Evolutionary conservation across 257 asterid species (phyloP), one percentile per base, ranked within the genome.

Genomic region (Solanum etuberosum): DNA sequence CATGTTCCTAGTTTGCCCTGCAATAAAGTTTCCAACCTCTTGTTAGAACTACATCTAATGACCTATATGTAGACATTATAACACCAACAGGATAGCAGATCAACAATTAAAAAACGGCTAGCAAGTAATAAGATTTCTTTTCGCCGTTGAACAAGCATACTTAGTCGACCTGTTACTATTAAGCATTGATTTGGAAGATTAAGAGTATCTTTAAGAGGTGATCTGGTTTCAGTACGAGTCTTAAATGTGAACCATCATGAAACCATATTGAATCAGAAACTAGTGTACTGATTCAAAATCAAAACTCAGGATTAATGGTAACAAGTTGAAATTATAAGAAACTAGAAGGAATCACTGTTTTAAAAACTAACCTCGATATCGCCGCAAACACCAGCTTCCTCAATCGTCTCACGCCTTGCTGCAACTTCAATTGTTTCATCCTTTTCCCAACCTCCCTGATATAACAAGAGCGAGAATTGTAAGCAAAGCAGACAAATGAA

Each of bases 351-450:
- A 84, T 40, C 43, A 10, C 23, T 1, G 81, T 37, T 25, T 65
- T 43, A 25, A 27, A 48, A 88, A 91, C 92, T 15, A 89, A 95
- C 99, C 98, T 93, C 93, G 27, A 96, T 89, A 80, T 94, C 93
- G 6, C 99, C 99, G 6, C 90, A 90, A 15, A 96, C 98, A 15
- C 99, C 99, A 7, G 99, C 98, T 93, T 96, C 98, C 92, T 96
- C 99, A 16, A 93, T 90, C 2, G 99, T 96, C 87, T 96, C 99
- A 2, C 99, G 98, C 68, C 91, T 73, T 0, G 98, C 99, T 7
- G 99, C 99, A 20, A 89, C 95, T 83, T 86, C 91, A 7, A 94
- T 94, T 86, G 93, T 59, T 88, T 96, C 99, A 83, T 96, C 99
- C 5, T 51, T 88, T 86, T 96, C 99, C 99, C 99, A 96, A 16